Conservation (phyloP, 2,329 filamentous ascomycete genomes). For the Pyrenophora tritici-repentis region DNA sequence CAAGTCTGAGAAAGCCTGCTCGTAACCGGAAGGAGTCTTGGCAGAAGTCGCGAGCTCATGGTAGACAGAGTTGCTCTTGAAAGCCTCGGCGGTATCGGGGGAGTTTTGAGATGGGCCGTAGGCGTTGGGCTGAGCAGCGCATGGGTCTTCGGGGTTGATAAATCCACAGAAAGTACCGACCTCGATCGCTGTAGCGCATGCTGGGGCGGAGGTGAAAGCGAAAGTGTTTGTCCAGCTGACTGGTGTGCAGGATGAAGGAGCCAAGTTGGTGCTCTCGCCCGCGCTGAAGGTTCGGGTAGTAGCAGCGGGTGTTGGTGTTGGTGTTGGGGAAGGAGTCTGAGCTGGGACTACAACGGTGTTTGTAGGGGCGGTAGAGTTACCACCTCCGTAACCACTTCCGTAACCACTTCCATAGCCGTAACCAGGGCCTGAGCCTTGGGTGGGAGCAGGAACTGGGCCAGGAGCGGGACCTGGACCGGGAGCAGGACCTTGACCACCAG, state of each 20-base stretch:
- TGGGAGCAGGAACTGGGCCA: neutral
- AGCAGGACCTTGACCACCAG: neutral
- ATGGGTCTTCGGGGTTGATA: conserved; percentile 35
- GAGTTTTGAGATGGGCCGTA: conserved; percentile 20
- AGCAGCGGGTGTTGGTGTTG: conserved; percentile 4
- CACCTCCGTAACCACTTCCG: too few species aligned
- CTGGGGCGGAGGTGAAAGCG: conserved; percentile 26
- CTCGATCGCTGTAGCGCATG: conserved; percentile 29
- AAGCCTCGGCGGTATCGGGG: conserved; percentile 31
- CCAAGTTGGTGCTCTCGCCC: conserved; percentile 16
- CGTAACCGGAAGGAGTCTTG: conserved; percentile 25
- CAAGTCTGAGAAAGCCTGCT: conserved; percentile 25
- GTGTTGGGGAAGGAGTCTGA: neutral
- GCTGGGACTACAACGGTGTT: too few species aligned
- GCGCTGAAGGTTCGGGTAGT: conserved; percentile 18
- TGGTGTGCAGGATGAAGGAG: conserved; percentile 27
- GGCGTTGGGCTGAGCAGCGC: conserved; percentile 33
- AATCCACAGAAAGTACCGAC: conserved; percentile 34
- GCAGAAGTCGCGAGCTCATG: conserved; percentile 29
- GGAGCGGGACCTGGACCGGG: neutral
- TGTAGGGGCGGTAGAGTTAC: too few species aligned
- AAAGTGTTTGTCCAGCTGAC: conserved; percentile 30
- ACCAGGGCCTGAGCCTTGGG: neutral
- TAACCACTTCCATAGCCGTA: too few species aligned
- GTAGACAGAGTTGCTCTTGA: conserved; percentile 31